Evolutionary conservation across 179 eudicot species (phyloP).

Genomic region (Corrigiola litoralis): DNA sequence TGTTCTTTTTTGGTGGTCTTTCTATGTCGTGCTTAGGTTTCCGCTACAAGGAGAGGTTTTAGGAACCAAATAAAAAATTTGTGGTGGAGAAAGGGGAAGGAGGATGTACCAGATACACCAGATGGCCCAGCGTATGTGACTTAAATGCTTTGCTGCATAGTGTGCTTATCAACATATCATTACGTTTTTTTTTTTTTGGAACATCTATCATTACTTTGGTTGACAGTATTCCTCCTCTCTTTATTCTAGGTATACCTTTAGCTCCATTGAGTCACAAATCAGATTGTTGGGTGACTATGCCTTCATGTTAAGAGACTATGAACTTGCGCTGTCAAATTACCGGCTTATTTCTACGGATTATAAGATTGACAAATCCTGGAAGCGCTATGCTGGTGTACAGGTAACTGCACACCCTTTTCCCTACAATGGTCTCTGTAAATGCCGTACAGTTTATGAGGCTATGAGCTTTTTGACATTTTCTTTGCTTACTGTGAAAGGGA

Average conservation of each 20-base stretch:
- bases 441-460: background rate
- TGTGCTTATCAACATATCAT: constrained; percentile 1
- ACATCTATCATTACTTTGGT: background rate
- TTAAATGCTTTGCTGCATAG: background rate
- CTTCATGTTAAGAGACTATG: constrained; percentile 93
- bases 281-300: constrained; percentile 95
- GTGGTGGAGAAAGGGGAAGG: constrained; percentile 99
- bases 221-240: constrained; percentile 3
- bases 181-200: too few relatives aligned
- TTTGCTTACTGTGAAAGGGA: background rate
- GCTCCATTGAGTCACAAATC: constrained; percentile 92
- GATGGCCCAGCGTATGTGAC: constrained; percentile 64
- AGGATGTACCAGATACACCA: constrained; percentile 65
- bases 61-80: constrained; percentile 96
- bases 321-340: constrained; percentile 91
- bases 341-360: constrained; percentile 90
- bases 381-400: constrained; percentile 96
- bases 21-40: constrained; percentile 52
- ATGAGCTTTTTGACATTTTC: constrained; percentile 15
- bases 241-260: constrained; percentile 79
- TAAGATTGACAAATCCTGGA: constrained; percentile 98
- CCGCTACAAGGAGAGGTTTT: constrained; percentile 96
- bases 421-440: constrained; percentile 4
- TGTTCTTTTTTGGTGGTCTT: background rate
- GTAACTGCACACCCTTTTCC: constrained; percentile 31